A percentile compares a stretch with the other conserved stretches of the same genome.
Conservation (phyloP, 139 green algal species). For the Auxenochlorella pyrenoidosa region DNA sequence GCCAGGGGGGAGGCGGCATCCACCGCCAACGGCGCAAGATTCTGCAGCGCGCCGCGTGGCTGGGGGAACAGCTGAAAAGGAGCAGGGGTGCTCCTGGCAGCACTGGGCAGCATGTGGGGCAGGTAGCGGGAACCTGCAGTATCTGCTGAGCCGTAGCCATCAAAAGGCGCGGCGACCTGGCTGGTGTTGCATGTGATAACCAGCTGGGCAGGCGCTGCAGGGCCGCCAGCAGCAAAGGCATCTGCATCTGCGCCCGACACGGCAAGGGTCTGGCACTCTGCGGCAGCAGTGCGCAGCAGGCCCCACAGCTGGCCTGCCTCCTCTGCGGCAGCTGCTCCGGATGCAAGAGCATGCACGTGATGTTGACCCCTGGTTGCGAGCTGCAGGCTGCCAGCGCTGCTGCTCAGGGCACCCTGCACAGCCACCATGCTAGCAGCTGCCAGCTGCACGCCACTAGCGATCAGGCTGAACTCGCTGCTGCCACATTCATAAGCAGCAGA, state of each 20-base stretch:
- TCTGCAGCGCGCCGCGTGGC: conserved; percentile 65
- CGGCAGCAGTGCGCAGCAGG: conserved; percentile 20
- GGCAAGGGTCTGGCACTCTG: conserved; percentile 5
- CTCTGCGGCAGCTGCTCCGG: not conserved
- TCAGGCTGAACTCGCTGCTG: not conserved
- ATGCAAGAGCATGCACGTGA: not conserved
- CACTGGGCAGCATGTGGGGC: conserved; percentile 32
- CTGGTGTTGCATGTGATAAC: not conserved
- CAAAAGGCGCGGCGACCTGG: not conserved
- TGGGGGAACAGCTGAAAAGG: conserved; percentile 47
- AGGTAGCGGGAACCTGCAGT: not conserved
- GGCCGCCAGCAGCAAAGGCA: not conserved
- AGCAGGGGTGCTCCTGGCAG: not conserved
- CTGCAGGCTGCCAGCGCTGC: conserved; percentile 9
- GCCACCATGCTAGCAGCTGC: conserved; percentile 41
- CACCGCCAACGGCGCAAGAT: conserved; percentile 60
- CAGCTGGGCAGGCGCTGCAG: not conserved
- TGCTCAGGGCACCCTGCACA: not conserved
- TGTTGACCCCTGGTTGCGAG: conserved; percentile 15
- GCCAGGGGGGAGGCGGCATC: not conserved
- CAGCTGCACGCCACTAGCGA: conserved; percentile 63
- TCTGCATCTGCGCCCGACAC: not conserved
- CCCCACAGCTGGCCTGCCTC: not conserved
- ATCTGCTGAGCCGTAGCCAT: conserved; percentile 25
- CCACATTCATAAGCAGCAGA: not conserved